phyloP scores from a whole-genome alignment of 176 grass and related monocot species.

The Juncus inflexus region DNA sequence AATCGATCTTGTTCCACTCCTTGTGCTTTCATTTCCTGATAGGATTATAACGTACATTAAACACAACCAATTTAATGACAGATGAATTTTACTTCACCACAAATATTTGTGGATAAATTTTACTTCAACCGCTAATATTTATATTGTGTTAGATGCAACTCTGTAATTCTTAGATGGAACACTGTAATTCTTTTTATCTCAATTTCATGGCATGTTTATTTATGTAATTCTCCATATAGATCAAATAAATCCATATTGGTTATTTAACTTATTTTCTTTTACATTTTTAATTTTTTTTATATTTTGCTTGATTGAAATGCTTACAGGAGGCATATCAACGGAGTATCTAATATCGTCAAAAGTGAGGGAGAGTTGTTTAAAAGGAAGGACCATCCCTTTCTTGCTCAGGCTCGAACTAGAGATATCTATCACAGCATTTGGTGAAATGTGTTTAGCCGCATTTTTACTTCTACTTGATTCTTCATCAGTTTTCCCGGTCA shows the following conservation, averaged over 20 bases:
- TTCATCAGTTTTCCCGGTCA: constrained; percentile 25
- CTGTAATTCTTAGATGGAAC: too few species aligned
- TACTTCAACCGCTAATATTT: too few species aligned
- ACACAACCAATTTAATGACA: too few species aligned
- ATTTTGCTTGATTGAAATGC: not conserved
- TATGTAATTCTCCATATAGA: not conserved
- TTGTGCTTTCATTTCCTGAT: constrained; percentile 45
- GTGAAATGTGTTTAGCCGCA: not conserved
- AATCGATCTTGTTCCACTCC: constrained; percentile 34
- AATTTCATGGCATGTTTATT: not conserved
- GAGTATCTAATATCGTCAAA: constrained; percentile 53
- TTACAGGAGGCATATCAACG: constrained; percentile 49
- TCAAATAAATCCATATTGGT: too few species aligned
- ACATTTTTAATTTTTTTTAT: too few species aligned
- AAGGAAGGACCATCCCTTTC: constrained; percentile 49
- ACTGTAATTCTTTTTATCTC: too few species aligned
- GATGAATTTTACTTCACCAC: too few species aligned
- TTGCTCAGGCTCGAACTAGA: constrained; percentile 20
- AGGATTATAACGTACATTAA: not conserved
- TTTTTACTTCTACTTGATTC: constrained; percentile 8
- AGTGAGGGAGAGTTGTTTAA: constrained; percentile 40
- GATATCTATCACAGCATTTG: constrained; percentile 7
- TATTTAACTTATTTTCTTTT: too few species aligned
- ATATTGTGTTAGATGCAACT: too few species aligned
- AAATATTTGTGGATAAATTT: too few species aligned